phyloP scores from a whole-genome alignment of 2,329 filamentous ascomycete species.

The Diplodia sapinea region DNA sequence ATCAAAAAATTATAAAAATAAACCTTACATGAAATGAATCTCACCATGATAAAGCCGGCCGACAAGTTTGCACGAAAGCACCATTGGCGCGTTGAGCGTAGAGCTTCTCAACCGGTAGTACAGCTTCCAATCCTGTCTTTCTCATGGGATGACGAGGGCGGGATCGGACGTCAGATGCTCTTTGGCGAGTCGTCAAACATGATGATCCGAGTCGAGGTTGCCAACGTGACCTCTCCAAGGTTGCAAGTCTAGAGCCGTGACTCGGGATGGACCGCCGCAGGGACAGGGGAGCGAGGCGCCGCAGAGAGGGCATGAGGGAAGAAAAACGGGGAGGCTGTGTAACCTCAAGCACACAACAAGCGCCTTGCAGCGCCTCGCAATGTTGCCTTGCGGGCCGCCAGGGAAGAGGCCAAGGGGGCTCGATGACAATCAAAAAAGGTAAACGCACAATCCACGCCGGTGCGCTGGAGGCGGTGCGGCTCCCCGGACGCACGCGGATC shows the following conservation, averaged over 20 bases:
- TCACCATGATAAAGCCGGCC: background rate
- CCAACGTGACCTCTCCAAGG: background rate
- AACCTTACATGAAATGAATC: background rate
- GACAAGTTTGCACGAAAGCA: background rate
- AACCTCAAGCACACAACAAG: conserved; percentile 13
- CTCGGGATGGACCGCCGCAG: conserved; percentile 28
- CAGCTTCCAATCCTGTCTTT: background rate
- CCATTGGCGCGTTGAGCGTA: conserved; percentile 2
- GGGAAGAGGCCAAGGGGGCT: background rate
- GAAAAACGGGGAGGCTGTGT: conserved; percentile 16
- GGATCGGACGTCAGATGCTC: background rate
- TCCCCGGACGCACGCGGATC: conserved; percentile 23
- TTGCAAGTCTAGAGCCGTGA: conserved; percentile 9
- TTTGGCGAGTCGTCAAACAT: background rate
- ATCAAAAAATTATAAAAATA: no score
- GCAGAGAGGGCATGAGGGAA: background rate
- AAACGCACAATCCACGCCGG: no score
- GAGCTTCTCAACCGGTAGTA: background rate
- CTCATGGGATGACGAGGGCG: background rate
- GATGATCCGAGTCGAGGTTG: background rate
- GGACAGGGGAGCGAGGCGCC: conserved; percentile 14
- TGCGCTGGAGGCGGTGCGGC: background rate
- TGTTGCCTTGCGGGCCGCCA: background rate
- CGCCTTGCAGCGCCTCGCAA: conserved; percentile 17
- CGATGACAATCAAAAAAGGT: background rate